phyloP scores from a whole-genome alignment of 208 protist species.

The Trypanosoma theileri region DNA sequence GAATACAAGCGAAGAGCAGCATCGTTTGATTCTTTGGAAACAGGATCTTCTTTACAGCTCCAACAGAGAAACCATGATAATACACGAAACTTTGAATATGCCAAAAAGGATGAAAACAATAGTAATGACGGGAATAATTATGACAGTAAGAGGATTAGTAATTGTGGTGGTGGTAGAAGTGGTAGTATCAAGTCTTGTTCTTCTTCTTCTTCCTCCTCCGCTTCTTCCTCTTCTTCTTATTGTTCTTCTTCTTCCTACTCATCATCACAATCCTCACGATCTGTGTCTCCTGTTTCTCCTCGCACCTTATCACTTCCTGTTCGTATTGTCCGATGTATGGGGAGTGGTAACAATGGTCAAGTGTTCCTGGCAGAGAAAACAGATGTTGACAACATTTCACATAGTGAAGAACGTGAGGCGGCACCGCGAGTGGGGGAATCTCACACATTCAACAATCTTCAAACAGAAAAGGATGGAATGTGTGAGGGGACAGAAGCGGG shows the following conservation, averaged over 20 bases:
- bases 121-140: not conserved
- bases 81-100: too few species aligned
- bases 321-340: constrained; percentile 14
- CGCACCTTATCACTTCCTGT: constrained; percentile 11
- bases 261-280: constrained; percentile 21
- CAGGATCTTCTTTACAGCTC: not conserved
- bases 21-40: too few species aligned
- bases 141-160: not conserved
- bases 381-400: not conserved
- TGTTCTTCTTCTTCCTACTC: constrained; percentile 12
- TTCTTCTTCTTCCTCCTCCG: not conserved
- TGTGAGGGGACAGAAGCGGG: not conserved
- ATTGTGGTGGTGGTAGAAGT: not conserved
- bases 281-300: constrained; percentile 5
- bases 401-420: constrained; percentile 16
- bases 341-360: constrained; percentile 32
- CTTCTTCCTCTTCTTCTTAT: not conserved
- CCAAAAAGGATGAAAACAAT: not conserved
- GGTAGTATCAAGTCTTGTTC: not conserved
- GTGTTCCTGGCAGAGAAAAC: constrained; percentile 28
- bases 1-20: not conserved
- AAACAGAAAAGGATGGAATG: not conserved
- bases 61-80: not conserved
- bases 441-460: not conserved
- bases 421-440: not conserved